Conservation (phyloP, 2,329 filamentous ascomycete genomes). For the Tolypocladium pustulatum region DNA sequence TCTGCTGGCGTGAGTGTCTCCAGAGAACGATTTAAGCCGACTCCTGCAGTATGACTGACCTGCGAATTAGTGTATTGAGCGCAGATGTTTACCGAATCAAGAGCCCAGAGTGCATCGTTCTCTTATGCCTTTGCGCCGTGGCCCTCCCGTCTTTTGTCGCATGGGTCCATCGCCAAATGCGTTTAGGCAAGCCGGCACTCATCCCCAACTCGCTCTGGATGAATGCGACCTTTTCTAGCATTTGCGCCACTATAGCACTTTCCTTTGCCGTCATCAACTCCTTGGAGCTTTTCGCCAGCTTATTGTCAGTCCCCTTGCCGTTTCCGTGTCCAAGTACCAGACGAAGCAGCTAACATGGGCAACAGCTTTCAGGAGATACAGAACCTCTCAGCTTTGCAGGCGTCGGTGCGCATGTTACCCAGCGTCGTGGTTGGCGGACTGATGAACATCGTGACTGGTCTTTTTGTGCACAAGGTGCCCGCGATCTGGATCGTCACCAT, state of each 20-base stretch:
- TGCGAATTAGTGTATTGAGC: slow-evolving; percentile 19
- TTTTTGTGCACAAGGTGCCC: slow-evolving; percentile 32
- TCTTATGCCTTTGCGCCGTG: slow-evolving; percentile 31
- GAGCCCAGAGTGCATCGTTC: slow-evolving; percentile 29
- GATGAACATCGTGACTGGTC: slow-evolving; percentile 31
- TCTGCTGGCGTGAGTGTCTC: slow-evolving; percentile 35
- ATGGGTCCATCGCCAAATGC: slow-evolving; percentile 42
- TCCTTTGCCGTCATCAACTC: slow-evolving; percentile 33
- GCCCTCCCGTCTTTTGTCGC: slow-evolving; percentile 37
- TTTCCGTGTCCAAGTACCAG: background rate
- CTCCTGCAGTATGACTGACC: background rate
- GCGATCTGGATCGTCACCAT: slow-evolving; percentile 27
- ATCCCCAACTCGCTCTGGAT: slow-evolving; percentile 54
- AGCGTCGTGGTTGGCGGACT: slow-evolving; percentile 30
- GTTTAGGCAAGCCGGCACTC: slow-evolving; percentile 35
- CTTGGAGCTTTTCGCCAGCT: slow-evolving; percentile 34
- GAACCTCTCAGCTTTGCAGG: slow-evolving; percentile 27
- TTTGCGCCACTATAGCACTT: slow-evolving; percentile 40
- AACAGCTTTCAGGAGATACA: slow-evolving; percentile 40
- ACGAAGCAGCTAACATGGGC: background rate
- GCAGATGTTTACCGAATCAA: slow-evolving; percentile 28
- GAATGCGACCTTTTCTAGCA: slow-evolving; percentile 42
- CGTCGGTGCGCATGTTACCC: slow-evolving; percentile 35
- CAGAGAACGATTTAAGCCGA: background rate
- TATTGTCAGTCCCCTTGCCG: slow-evolving; percentile 29